Conservation (phyloP, 73 alveolate genomes). For the Uronychia binucleata region DNA sequence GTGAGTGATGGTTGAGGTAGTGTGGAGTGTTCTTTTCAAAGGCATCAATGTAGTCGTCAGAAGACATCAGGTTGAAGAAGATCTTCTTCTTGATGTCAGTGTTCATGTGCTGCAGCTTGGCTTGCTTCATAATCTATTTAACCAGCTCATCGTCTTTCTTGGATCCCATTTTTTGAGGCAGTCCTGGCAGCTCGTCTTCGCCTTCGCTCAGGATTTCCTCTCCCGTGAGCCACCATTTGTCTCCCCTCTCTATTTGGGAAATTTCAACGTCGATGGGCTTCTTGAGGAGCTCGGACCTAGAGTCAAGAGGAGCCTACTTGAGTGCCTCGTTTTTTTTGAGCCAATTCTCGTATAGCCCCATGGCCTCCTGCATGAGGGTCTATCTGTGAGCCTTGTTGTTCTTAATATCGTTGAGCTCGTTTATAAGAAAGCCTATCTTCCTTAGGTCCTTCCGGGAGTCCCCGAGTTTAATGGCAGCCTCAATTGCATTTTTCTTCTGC, state of each 20-base stretch:
- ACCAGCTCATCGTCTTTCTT: neutral
- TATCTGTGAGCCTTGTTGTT: slow-evolving; percentile 43
- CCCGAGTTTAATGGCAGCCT: slow-evolving; percentile 18
- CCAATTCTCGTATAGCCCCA: slow-evolving; percentile 57
- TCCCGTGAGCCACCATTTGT: slow-evolving; percentile 48
- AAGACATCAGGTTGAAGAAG: slow-evolving; percentile 35
- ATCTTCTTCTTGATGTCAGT: slow-evolving; percentile 64
- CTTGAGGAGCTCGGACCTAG: slow-evolving; percentile 31
- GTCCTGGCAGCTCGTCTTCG: neutral
- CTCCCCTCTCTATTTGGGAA: slow-evolving; percentile 3
- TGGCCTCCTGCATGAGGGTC: slow-evolving; percentile 26
- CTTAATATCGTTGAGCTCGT: slow-evolving; percentile 53
- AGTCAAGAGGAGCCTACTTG: neutral
- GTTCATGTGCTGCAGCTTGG: slow-evolving; percentile 39
- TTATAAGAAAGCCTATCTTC: slow-evolving; percentile 39
- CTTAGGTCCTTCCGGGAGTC: slow-evolving; percentile 6
- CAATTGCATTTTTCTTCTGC: slow-evolving; percentile 26
- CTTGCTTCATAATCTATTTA: slow-evolving; percentile 26
- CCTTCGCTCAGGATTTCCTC: slow-evolving; percentile 2
- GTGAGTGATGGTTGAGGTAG: too few species aligned
- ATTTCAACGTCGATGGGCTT: slow-evolving; percentile 44
- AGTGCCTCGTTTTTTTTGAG: slow-evolving; percentile 33
- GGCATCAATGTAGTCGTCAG: slow-evolving; percentile 66
- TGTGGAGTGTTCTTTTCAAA: too few species aligned
- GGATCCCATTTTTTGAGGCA: neutral